Base-by-base conservation (phyloP, 1,284 basidiomycete genomes). In the Sanguinoderma infundibulare region DNA sequence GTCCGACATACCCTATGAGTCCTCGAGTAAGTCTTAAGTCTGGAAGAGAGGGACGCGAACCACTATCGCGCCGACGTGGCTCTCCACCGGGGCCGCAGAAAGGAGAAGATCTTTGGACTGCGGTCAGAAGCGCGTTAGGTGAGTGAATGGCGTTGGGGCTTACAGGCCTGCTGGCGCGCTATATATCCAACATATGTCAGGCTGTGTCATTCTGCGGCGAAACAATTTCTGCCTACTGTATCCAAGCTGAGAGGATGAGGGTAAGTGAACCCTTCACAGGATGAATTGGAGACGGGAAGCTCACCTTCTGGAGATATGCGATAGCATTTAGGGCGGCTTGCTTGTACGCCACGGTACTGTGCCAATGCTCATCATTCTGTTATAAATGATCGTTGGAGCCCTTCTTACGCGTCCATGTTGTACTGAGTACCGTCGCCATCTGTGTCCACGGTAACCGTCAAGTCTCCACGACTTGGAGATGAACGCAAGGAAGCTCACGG, bases 271-370 rank as follows among this genome's bases (percentile, higher is more conserved):
- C 8, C 5, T 26, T 44, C 22, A 14, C 28, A 36, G 35, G 26
- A 22, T 36, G 10, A 32, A 30, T 32, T 24, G 20, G 8, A 44
- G 42, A 39, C 9, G 14, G 34, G 26, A 4, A 6, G 51, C 67
- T 22, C 58, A 86, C 87, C 80, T 93, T 92, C 79, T 86, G 79
- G 42, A 94, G 77, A 72, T 94, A 94, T 2, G 83, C 81, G 63
- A 94, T 93, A 6, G 87, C 83, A 65, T 91, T 91, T 55, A 91
- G 75, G 0, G 90, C 89, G 6, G 92, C 92, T 71, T 91, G 89
- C 71, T 92, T 91, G 73, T 90, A 92, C 3, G 90, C 90, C 7
- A 90, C 87, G 17, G 89, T 87, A 0, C 87, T 89, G 53, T 5
- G 36, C 32, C 24, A 38, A 4, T 38, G 28, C 3, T 36, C 28